Evolutionary conservation across 306 rosid species (phyloP).

Genomic region (Sindora glabra): DNA sequence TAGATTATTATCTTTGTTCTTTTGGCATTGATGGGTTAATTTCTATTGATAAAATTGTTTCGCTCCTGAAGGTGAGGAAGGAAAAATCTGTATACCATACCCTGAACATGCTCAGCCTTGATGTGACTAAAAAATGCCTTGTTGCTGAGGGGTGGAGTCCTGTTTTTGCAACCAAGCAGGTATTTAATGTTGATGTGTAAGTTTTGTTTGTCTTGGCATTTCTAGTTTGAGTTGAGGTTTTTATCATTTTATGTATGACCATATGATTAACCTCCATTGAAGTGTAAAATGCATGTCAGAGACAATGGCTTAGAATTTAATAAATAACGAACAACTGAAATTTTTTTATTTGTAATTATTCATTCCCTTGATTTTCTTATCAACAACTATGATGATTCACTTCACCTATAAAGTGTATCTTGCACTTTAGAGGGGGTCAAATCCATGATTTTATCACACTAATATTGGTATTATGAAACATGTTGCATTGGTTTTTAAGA

Average conservation of each 20-base stretch:
- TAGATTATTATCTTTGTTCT: constrained; percentile 2
- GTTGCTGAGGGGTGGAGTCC: constrained; percentile 99
- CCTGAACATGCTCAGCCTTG: constrained; percentile 92
- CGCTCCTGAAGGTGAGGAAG: constrained; percentile 68
- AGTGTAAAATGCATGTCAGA: no score
- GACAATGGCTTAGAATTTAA: no score
- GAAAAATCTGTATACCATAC: constrained; percentile 88
- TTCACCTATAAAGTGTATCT: no score
- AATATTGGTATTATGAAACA: not conserved
- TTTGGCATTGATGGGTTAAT: constrained; percentile 16
- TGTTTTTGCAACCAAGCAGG: constrained; percentile 78
- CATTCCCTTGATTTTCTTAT: no score
- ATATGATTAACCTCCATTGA: no score
- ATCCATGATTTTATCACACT: not conserved
- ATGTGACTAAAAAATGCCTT: constrained; percentile 90
- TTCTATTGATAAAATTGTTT: constrained; percentile 24
- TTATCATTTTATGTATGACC: no score
- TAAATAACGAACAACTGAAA: no score
- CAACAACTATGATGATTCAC: no score
- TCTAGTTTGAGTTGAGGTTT: constrained; percentile 3
- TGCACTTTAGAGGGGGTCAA: no score
- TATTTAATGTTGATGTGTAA: constrained; percentile 9
- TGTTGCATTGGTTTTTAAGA: constrained; percentile 31
- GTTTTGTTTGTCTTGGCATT: constrained; percentile 4
- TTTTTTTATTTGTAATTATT: no score